Conservation (phyloP, 345 rosid genomes). For the Aquilaria malaccensis region DNA sequence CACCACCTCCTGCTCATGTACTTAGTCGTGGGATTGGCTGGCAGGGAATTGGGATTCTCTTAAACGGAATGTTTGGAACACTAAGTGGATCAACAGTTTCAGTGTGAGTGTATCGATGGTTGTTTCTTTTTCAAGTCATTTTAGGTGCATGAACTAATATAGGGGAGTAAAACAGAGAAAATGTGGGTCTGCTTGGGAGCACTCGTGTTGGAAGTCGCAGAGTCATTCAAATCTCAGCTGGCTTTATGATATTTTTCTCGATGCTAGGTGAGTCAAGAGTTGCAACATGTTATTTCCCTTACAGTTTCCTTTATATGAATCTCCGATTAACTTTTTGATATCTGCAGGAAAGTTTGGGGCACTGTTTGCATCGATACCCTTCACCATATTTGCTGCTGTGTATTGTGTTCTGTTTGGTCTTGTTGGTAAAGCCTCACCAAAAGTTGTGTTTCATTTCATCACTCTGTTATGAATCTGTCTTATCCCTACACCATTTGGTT, state of each 20-base stretch:
- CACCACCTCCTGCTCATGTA: constrained; percentile 97
- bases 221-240: constrained; percentile 92
- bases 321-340: not conserved
- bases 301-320: not conserved
- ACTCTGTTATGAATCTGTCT: not conserved
- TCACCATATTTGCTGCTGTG: constrained; percentile 86
- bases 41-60: constrained; percentile 96
- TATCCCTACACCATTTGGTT: constrained; percentile 8
- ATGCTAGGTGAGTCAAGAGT: constrained; percentile 51
- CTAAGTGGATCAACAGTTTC: constrained; percentile 77
- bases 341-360: constrained; percentile 92
- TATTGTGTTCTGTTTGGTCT: constrained; percentile 91
- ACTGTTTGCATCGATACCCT: constrained; percentile 92
- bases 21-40: constrained; percentile 99
- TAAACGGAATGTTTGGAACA: constrained; percentile 84
- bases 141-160: constrained; percentile 11
- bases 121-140: constrained; percentile 8
- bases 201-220: constrained; percentile 97
- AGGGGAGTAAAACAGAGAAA: constrained; percentile 54
- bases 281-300: not conserved
- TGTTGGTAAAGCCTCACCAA: constrained; percentile 47
- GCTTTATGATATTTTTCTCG: constrained; percentile 98
- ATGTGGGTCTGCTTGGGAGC: constrained; percentile 92
- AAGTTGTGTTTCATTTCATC: not conserved
- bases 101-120: constrained; percentile 37